Evolutionary conservation across 2,329 filamentous ascomycete genomes (phyloP), one percentile per base, ranked within the genome.

Genomic region (Cytospora chrysosperma): DNA sequence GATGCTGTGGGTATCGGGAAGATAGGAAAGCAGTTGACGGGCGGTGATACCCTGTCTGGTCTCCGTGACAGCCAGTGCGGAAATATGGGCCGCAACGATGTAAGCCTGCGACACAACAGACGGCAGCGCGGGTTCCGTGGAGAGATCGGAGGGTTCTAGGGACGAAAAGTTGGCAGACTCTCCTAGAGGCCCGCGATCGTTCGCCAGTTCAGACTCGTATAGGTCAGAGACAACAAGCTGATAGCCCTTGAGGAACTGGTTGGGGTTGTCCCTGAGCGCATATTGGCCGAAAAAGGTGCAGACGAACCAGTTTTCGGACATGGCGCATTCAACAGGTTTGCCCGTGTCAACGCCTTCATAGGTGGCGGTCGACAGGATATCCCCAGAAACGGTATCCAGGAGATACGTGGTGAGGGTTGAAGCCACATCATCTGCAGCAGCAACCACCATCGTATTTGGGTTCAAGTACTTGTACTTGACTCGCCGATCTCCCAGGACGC

Each of bases 401-500:
- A 98, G 81, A 71, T 94, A 93, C 67, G 96, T 82, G 0, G 87
- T 88, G 9, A 92, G 85, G 1, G 82, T 82, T 4, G 80, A 82
- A 3, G 81, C 72, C 13, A 79, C 78, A 26, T 88, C 83, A 37
- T 89, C 82, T 2, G 88, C 78, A 1, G 91, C 82, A 1, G 90
- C 91, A 53, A 97, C 81, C 0, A 98, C 83, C 2, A 93, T 81
- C 8, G 92, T 84, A 76, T 96, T 97, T 0, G 91, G 87, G 77
- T 96, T 97, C 49, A 99, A 79, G 74, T 98, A 98, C 78, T 99
- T 99, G 85, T 99, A 99, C 67, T 94, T 85, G 55, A 99, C 95
- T n/a, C 88, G 88, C 51, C 95, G 87, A 72, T 99, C 90, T 28
- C 93, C 93, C 26, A 99, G 85, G 1, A 98, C 95, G 64, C 92